Base-by-base conservation (phyloP, 148 eudicot species). In the Pouteria glomerata region DNA sequence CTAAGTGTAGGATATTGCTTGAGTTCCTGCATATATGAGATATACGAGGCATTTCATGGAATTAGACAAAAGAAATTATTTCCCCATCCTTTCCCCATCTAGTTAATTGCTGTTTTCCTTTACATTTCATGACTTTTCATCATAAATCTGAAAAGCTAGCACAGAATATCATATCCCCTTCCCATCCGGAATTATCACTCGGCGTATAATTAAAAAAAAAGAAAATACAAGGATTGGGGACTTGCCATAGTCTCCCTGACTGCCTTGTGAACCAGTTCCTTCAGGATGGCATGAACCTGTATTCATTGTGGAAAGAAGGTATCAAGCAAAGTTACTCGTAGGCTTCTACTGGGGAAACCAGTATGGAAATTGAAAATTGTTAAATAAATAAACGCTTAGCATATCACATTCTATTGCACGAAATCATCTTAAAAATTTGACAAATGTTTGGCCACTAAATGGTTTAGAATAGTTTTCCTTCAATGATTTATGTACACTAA, bases 251-350 rank as follows among this genome's bases (percentile, higher is more conserved):
- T 85, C 82, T 95, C 97, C 63, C 51, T 84, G 42, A 95, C 89
- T 74, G 99, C 73, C 79, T 91, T 95, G 82, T 83, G 93, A 78
- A 88, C 94, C 74, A 95, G 79, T 35, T 95, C 97, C 83, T 89
- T 95, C 82, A 95, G 81, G 73, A 95, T 74, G 71, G 72, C 87
- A 85, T 95, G 99, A 74, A 91, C 97, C 99, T 95, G 90, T 66
- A 80, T 59, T 35, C 77, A 74, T 14, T 14, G 37, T 23, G 51
- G 44, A 62, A 45, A 66, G 6, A 26, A 44, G 24, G 48, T 39
- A 74, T 84, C 70, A 87, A 74, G 18, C 59, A 37, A 73, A 65
- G 50, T 51, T 65, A 79, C 6, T 51, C 44, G 63, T 47, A 73
- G 57, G 31, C 70, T 56, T 37, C 47, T 58, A 21, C 8, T 42